A percentile compares a stretch with the other conserved stretches of the same genome.
These are phyloP conservation scores for Pyrrhoderma lamaoense DNA, from an alignment of 1,284 basidiomycete species.

Conservation along the genomic window DNA sequence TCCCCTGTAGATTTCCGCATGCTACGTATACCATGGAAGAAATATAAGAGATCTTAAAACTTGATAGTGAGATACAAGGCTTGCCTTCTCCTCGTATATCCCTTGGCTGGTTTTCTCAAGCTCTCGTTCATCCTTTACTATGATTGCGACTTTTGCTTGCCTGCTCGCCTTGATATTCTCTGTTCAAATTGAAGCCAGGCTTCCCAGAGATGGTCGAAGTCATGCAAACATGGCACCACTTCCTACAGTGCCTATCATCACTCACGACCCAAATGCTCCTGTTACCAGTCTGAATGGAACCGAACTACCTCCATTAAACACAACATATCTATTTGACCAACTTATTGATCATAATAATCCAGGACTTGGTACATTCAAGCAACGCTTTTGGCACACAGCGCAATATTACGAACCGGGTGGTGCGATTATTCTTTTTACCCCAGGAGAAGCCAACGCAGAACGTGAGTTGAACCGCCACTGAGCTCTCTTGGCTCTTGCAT, in stretches of 20 bases:
- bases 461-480: constrained; percentile 26
- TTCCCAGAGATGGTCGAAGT: constrained; percentile 18
- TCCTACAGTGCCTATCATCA: constrained; percentile 32
- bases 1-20: too few species aligned
- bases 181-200: background rate
- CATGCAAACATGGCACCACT: constrained; percentile 34
- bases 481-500: constrained; percentile 7
- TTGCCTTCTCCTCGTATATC: too few species aligned
- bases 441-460: constrained; percentile 38
- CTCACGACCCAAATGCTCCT: constrained; percentile 25
- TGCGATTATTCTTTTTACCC: constrained; percentile 55
- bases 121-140: too few species aligned
- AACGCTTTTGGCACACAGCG: constrained; percentile 62
- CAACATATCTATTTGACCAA: constrained; percentile 60
- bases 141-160: too few species aligned
- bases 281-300: constrained; percentile 38
- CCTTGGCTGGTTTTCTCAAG: too few species aligned
- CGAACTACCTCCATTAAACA: constrained; percentile 32
- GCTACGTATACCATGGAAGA: too few species aligned
- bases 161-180: too few species aligned
- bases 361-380: constrained; percentile 67
- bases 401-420: constrained; percentile 59
- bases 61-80: too few species aligned
- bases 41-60: too few species aligned
- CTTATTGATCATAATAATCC: constrained; percentile 67